These are phyloP conservation scores for Talaromyces borbonicus DNA, from an alignment of 495 filamentous ascomycete species.

Conservation along the genomic window DNA sequence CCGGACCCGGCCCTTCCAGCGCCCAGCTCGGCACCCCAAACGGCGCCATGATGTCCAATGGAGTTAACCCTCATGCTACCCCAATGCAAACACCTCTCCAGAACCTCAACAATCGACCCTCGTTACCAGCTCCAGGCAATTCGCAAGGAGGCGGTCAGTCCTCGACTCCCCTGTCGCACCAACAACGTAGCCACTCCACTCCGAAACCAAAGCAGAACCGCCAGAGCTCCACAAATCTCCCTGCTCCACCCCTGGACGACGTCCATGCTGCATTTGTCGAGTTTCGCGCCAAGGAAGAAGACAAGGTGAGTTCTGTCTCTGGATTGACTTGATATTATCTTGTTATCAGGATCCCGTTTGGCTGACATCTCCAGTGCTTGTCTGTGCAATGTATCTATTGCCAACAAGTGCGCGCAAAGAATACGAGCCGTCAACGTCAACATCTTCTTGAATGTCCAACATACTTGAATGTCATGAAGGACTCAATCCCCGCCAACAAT, in stretches of 20 bases:
- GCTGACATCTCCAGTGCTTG: slow-evolving; percentile 30
- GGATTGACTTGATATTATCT: not conserved
- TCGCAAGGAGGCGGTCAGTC: slow-evolving; percentile 21
- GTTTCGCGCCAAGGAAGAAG: slow-evolving; percentile 48
- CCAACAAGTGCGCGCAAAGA: slow-evolving; percentile 47
- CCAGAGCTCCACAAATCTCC: slow-evolving; percentile 19
- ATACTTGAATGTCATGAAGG: slow-evolving; percentile 48
- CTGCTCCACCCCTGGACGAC: slow-evolving; percentile 40
- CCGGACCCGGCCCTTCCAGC: slow-evolving; percentile 20
- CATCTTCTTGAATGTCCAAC: slow-evolving; percentile 46
- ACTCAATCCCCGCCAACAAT: slow-evolving; percentile 48
- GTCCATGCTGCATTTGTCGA: slow-evolving; percentile 48
- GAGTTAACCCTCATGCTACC: slow-evolving; percentile 35
- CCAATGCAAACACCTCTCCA: slow-evolving; percentile 36
- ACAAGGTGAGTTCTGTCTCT: slow-evolving; percentile 33
- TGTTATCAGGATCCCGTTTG: not conserved
- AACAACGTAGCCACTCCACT: slow-evolving; percentile 15
- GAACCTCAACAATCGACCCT: slow-evolving; percentile 27
- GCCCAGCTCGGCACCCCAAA: slow-evolving; percentile 28
- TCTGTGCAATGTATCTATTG: slow-evolving; percentile 51
- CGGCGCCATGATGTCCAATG: slow-evolving; percentile 35
- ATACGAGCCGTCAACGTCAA: slow-evolving; percentile 46
- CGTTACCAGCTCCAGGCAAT: slow-evolving; percentile 29
- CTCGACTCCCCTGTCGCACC: slow-evolving; percentile 19
- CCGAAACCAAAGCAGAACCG: slow-evolving; percentile 35